phyloP scores from a whole-genome alignment of 228 moss, liverwort and hornwort genomes.

The Sphagnum magellanicum region DNA sequence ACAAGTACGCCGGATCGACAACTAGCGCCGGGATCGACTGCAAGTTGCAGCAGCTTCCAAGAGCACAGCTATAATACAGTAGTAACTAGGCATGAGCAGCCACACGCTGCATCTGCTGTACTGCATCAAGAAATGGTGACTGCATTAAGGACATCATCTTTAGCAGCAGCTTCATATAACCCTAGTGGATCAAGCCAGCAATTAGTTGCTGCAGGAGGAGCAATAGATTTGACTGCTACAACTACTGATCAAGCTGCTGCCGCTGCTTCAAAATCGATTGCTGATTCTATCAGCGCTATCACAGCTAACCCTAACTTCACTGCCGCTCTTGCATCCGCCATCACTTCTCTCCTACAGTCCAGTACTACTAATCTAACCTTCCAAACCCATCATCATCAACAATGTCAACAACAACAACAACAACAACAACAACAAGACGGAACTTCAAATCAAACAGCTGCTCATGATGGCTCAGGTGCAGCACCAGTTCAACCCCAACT shows the following conservation, averaged over 20 bases:
- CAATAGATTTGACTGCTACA: background rate
- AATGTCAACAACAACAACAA: too few relatives aligned
- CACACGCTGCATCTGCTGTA: too few relatives aligned
- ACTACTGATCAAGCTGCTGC: background rate
- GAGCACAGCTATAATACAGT: background rate
- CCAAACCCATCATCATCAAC: too few relatives aligned
- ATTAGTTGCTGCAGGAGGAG: background rate
- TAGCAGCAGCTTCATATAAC: background rate
- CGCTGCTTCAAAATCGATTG: constrained; percentile 5
- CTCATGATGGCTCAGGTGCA: too few relatives aligned
- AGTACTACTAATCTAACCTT: too few relatives aligned
- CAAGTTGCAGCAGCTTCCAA: too few relatives aligned
- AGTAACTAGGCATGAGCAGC: background rate
- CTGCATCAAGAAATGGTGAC: background rate
- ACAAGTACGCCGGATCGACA: too few relatives aligned
- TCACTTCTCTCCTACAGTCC: constrained; percentile 3
- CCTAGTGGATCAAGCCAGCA: too few relatives aligned
- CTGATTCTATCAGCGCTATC: constrained; percentile 21
- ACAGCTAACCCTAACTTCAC: constrained; percentile 35
- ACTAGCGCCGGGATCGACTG: too few relatives aligned
- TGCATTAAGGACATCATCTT: background rate
- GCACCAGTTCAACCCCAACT: too few relatives aligned
- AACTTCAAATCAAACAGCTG: too few relatives aligned
- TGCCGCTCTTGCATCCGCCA: constrained; percentile 23
- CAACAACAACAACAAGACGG: too few relatives aligned